phyloP scores from a whole-genome alignment of 2,329 filamentous ascomycete species.

The Verticillium zaregamsianum region DNA sequence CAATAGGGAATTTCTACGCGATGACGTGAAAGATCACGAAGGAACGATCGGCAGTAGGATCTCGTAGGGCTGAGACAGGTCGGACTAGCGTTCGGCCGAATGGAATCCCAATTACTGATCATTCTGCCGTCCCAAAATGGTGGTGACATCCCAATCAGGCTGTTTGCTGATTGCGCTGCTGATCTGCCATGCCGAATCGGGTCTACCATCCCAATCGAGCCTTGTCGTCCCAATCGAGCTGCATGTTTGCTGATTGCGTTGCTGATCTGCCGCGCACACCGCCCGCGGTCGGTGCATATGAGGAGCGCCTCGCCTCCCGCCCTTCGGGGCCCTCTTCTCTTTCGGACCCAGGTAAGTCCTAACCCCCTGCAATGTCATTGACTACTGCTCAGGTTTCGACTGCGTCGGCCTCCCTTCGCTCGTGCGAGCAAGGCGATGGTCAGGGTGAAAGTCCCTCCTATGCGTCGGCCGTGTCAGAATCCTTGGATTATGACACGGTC shows the following conservation, averaged over 20 bases:
- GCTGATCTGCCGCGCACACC: not conserved
- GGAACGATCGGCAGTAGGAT: not conserved
- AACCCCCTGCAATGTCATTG: not conserved
- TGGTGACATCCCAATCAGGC: too few species aligned
- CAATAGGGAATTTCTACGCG: not conserved
- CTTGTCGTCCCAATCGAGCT: not conserved
- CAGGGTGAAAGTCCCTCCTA: not conserved
- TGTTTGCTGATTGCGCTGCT: too few species aligned
- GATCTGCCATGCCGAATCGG: too few species aligned
- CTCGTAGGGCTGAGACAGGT: not conserved
- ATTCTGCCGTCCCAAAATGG: too few species aligned
- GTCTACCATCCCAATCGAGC: not conserved
- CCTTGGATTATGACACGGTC: not conserved
- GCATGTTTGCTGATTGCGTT: not conserved
- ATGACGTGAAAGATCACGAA: not conserved
- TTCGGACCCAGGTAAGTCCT: not conserved
- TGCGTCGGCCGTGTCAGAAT: not conserved
- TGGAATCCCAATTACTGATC: not conserved
- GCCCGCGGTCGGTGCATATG: not conserved
- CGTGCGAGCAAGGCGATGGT: not conserved
- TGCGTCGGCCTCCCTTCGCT: not conserved
- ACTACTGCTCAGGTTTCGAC: not conserved
- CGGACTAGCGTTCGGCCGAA: not conserved
- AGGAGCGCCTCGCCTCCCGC: not conserved
- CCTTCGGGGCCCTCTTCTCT: not conserved